Evolutionary conservation across 2,329 filamentous ascomycete species (phyloP).

Genomic region (Nectriaceae sp.): DNA sequence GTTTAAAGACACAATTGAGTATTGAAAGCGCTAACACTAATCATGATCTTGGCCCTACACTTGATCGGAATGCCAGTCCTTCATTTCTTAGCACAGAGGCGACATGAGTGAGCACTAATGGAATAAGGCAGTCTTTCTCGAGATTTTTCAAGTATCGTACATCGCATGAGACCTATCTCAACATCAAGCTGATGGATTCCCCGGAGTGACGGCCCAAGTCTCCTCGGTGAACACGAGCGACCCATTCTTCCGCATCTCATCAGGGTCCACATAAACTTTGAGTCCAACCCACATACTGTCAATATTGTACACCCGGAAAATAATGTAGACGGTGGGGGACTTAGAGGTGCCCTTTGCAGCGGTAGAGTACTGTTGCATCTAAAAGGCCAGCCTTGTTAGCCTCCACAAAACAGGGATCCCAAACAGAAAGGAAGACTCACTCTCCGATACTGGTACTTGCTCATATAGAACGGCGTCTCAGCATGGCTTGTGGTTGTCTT

Average conservation of each 20-base stretch:
- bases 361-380: conserved; percentile 24
- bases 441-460: conserved; percentile 43
- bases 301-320: conserved; percentile 44
- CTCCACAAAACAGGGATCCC: not conserved
- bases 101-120: no score
- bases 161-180: no score
- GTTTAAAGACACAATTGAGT: no score
- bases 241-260: conserved; percentile 22
- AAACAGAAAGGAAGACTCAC: conserved; percentile 31
- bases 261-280: conserved; percentile 42
- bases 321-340: conserved; percentile 36
- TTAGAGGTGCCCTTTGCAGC: conserved; percentile 4
- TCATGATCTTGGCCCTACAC: no score
- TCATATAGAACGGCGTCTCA: conserved; percentile 48
- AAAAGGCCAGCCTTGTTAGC: not conserved
- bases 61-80: no score
- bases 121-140: no score
- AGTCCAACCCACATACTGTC: conserved; percentile 31
- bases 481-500: conserved; percentile 46
- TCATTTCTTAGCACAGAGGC: no score
- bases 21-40: no score
- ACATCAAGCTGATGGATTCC: not conserved
- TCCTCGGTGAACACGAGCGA: conserved; percentile 24
- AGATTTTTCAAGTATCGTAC: no score
- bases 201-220: conserved; percentile 16